Conservation (phyloP, 805 yeast genomes). For the Lipomyces chichibuensis region DNA sequence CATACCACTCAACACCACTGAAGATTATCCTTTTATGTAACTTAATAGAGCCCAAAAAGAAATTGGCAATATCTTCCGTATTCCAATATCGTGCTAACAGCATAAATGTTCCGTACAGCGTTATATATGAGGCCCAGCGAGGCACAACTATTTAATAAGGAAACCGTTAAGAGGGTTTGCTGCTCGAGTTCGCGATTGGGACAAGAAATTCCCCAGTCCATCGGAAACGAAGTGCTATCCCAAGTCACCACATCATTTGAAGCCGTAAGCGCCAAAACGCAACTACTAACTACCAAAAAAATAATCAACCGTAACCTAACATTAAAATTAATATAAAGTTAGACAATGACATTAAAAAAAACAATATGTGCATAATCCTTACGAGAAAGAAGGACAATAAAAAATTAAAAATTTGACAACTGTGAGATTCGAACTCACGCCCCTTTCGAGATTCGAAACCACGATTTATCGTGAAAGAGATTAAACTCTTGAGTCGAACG, state of each 20-base stretch:
- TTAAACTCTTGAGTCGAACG: slow-evolving; percentile 36
- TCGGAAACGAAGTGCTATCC: not conserved
- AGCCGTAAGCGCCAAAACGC: not conserved
- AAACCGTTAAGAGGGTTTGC: not conserved
- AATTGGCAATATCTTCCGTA: not conserved
- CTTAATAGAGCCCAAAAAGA: not conserved
- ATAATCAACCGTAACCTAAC: no score
- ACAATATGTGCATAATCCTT: no score
- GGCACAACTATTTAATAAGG: not conserved
- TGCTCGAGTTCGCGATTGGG: not conserved
- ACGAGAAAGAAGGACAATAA: not conserved
- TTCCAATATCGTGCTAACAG: not conserved
- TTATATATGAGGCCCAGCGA: not conserved
- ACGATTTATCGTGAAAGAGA: slow-evolving; percentile 30
- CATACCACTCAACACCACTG: not conserved
- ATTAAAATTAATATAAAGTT: no score
- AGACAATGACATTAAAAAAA: no score
- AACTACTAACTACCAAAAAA: no score
- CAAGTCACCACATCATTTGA: not conserved
- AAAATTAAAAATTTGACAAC: slow-evolving; percentile 29
- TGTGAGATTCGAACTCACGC: slow-evolving; percentile 38
- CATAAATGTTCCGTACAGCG: not conserved
- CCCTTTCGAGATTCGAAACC: slow-evolving; percentile 38
- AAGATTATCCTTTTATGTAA: not conserved
- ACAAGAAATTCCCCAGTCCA: not conserved